These are phyloP conservation scores for Perkinsus olseni DNA, from an alignment of 169 alveolate genomes.

Conservation along the genomic window DNA sequence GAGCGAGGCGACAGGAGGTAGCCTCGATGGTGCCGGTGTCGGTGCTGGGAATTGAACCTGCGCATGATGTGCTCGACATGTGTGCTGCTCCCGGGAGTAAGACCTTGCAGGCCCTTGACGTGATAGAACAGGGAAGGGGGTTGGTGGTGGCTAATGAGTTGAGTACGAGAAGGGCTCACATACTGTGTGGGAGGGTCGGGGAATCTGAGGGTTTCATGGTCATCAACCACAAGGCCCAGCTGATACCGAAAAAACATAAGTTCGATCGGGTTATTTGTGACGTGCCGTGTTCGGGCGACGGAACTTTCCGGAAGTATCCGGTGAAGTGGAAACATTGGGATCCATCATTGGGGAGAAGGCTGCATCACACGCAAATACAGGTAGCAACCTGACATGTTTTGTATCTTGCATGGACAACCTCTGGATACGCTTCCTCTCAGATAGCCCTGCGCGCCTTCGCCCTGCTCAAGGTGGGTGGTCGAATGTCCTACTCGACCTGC, in stretches of 20 bases:
- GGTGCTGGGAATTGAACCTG: constrained; percentile 5
- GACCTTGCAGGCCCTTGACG: constrained; percentile 61
- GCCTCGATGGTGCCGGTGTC: constrained; percentile 3
- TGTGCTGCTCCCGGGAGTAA: constrained; percentile 86
- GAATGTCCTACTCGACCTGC: constrained; percentile 83
- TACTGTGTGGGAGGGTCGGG: constrained; percentile 33
- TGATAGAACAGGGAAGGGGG: constrained; percentile 50
- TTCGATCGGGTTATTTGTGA: constrained; percentile 82
- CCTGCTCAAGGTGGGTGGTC: constrained; percentile 75
- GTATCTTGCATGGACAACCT: constrained; percentile 22
- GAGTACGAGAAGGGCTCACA: constrained; percentile 79
- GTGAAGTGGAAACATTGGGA: constrained; percentile 76
- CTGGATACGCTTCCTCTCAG: too few species aligned
- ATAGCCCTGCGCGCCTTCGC: constrained; percentile 60
- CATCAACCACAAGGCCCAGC: constrained; percentile 5
- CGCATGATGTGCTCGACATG: constrained; percentile 59
- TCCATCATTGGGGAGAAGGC: constrained; percentile 60
- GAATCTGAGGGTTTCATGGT: not conserved
- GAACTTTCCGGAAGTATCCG: constrained; percentile 83
- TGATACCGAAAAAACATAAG: constrained; percentile 3
- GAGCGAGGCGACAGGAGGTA: constrained; percentile 8
- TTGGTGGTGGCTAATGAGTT: constrained; percentile 84
- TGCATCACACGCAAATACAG: constrained; percentile 58
- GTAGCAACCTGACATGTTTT: not conserved
- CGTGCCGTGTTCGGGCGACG: constrained; percentile 95